These are phyloP conservation scores for Sanghuangporus sanghuang DNA, from an alignment of 1,284 basidiomycete species.

Conservation along the genomic window DNA sequence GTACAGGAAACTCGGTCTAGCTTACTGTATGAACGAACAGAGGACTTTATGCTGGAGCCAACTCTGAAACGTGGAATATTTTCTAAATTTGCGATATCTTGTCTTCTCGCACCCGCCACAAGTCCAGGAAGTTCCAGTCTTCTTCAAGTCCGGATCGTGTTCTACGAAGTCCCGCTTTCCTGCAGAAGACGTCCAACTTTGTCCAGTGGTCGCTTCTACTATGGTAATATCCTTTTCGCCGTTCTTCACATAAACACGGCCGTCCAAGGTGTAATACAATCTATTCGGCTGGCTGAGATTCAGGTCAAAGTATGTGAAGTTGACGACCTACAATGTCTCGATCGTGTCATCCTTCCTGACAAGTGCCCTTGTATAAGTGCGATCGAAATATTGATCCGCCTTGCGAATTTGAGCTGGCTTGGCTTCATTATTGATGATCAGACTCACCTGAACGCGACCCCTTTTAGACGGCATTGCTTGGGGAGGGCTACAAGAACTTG, in stretches of 20 bases:
- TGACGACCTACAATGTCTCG: background rate
- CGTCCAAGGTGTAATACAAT: background rate
- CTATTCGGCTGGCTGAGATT: background rate
- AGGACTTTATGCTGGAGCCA: background rate
- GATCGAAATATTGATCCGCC: background rate
- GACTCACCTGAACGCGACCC: too few relatives aligned
- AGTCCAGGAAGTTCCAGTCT: background rate
- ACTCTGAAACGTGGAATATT: background rate
- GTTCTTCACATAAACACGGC: background rate
- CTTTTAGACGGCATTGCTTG: too few relatives aligned
- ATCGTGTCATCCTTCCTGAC: background rate
- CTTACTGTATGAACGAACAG: background rate
- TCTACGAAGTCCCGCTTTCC: background rate
- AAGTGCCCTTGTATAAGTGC: background rate
- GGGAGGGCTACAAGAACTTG: too few relatives aligned
- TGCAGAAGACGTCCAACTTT: background rate
- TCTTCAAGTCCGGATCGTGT: background rate
- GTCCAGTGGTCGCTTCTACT: background rate
- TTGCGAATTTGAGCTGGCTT: background rate
- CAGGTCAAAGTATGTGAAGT: background rate
- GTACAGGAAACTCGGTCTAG: background rate
- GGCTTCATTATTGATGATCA: background rate
- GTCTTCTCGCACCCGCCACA: background rate
- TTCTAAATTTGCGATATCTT: background rate
- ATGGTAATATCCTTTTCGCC: background rate